Evolutionary conservation across 805 yeast genomes (phyloP), one percentile per base, ranked within the genome.

Genomic region (Metschnikowia matae): DNA sequence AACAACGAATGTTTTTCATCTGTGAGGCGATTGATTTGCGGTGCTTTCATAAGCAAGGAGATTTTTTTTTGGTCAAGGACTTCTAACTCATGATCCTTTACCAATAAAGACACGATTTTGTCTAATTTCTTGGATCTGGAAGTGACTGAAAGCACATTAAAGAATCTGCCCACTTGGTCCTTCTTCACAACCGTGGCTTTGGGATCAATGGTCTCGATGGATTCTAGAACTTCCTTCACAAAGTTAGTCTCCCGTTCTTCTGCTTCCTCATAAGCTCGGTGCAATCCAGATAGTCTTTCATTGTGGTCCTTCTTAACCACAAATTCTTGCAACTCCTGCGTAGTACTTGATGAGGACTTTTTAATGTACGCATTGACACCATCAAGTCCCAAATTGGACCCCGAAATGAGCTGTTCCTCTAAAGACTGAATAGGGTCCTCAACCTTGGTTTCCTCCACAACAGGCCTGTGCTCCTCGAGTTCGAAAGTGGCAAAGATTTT

Each of bases 21-120:
- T 26, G 88, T 70, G 0, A 69, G 57, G 0, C 74, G 64, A 82
- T 90, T 83, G 62, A 79, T 74, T 1, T 70, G 65, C 31, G 70
- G 66, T 0, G 75, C 67, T 18, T 84, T 62, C 68, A 78, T 73
- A 3, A 79, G 60, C 0, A 82, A 65, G 17, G 74, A 69, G 6
- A 70, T 67, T 18, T 79, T 75, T 44, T 74, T 73, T 46, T 49
- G 71, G 54, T 57, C 72, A 49, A 61, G 59, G 38, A 63, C 35
- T 38, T 48, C 59, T 6, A 52, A 49, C 11, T 45, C 23, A 20
- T 44, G 35, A 32, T 44, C 26, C 3, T 46, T 10, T 10, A 23
- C 18, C 44, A 52, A 47, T 7, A 26, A 32, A 13, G 26, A 10
- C 49, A 49, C 42, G 1, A 61, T 56, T 10, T 49, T 54, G 11